Evolutionary conservation across 495 filamentous ascomycete genomes (phyloP), one percentile per base, ranked within the genome.

Genomic region (Podospora australis): DNA sequence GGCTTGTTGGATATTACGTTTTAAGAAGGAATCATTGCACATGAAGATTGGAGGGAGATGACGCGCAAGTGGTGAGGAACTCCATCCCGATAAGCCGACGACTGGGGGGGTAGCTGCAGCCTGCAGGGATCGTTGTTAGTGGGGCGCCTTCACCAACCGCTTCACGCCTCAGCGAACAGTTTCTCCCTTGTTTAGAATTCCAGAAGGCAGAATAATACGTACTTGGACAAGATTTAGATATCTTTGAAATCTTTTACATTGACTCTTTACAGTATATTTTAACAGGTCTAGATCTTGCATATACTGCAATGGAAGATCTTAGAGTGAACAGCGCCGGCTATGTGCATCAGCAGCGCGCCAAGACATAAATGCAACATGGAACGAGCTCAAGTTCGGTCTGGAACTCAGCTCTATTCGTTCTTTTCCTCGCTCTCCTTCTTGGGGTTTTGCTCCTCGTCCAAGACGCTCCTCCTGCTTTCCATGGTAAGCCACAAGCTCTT

Each of bases 401-500:
- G 48, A 44, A 48, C 48, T 48, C 48, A 56, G 47, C 58, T 69
- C 24, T 56, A 38, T 42, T 67, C 63, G 38, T 16, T 44, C 43
- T 63, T 65, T 52, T 60, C 55, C 46, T 61, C 60, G 8, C 24
- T 60, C 44, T 66, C 64, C 29, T 68, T 60, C 26, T 49, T 23
- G 49, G 65, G 17, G 62, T 76, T 78, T 56, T 71, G 69, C 57
- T 86, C 85, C 52, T 91, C 88, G 62, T 94, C 86, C 66, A 96
- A 67, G 63, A 83, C 81, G 32, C 67, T 75, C 66, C 81, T 75
- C 59, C 89, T 72, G 34, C 87, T 79, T 75, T 96, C 88, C 57
- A 95, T 67, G 20, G 88, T 86, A 48, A 90, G 72, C 74, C 88
- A 96, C 34, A 96, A 58, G 57, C 78, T 88, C 78, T 80, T 85